A percentile compares a stretch with the other conserved stretches of the same genome.
Evolutionary conservation across 202 grass and related monocot genomes (phyloP).

Genomic region (Dendrocalamus latiflorus): DNA sequence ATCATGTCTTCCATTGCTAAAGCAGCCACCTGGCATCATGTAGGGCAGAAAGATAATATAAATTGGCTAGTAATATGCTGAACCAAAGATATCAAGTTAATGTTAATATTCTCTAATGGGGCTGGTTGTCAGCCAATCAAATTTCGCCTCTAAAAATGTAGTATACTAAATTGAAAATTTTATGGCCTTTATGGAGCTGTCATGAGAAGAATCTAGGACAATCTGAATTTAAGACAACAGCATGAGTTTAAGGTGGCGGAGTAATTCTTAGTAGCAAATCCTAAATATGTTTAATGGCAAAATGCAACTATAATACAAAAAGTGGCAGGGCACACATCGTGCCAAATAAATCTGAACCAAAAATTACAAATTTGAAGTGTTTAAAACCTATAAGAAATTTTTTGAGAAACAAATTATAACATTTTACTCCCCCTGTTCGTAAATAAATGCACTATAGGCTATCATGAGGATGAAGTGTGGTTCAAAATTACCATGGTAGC

Average conservation of each 20-base stretch:
- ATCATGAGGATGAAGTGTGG: background rate
- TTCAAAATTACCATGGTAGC: conserved; percentile 17
- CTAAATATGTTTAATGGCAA: background rate
- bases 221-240: background rate
- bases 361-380: background rate
- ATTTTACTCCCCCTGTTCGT: background rate
- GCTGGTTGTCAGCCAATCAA: background rate
- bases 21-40: conserved; percentile 71
- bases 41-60: conserved; percentile 3
- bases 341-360: background rate
- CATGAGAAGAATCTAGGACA: background rate
- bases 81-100: conserved; percentile 7
- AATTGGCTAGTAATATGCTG: conserved; percentile 25
- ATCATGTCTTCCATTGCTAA: conserved; percentile 99
- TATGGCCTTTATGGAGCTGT: background rate
- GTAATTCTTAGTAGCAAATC: background rate
- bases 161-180: conserved; percentile 1
- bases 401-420: background rate
- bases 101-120: background rate
- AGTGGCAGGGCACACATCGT: background rate
- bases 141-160: conserved; percentile 21
- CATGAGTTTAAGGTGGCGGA: background rate
- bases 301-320: background rate
- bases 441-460: background rate
- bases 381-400: background rate